phyloP scores from a whole-genome alignment of 331 rosid genomes.

The Acacia pycnantha region DNA sequence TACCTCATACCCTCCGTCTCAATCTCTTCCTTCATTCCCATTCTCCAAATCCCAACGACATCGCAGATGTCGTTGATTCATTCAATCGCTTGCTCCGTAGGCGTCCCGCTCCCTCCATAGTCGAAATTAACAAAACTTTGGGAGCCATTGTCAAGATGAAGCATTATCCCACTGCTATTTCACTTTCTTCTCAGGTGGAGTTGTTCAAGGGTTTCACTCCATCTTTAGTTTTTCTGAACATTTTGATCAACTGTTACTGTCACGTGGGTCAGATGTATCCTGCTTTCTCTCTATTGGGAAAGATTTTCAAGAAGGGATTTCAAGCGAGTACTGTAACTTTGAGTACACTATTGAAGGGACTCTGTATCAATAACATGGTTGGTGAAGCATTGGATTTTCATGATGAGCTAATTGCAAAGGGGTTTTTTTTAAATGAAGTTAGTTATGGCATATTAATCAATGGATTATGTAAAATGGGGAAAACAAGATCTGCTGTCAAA shows the following conservation, averaged over 20 bases:
- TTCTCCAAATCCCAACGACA: too few species aligned
- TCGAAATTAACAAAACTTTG: background rate
- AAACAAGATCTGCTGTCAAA: too few species aligned
- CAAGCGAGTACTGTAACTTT: background rate
- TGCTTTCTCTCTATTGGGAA: background rate
- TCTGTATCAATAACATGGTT: background rate
- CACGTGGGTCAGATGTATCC: too few species aligned
- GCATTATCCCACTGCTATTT: background rate
- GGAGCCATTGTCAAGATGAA: background rate
- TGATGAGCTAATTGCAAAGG: background rate
- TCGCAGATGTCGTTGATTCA: too few species aligned
- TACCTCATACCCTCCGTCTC: background rate
- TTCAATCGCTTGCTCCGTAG: too few species aligned
- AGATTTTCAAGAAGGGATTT: background rate
- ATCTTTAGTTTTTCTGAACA: too few species aligned
- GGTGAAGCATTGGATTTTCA: background rate
- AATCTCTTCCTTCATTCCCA: background rate
- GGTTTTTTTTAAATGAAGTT: background rate
- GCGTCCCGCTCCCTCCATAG: background rate
- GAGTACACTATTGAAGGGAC: background rate
- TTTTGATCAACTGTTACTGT: too few species aligned
- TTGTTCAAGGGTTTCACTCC: too few species aligned
- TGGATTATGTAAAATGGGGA: too few species aligned
- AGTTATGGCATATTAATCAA: background rate
- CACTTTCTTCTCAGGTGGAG: background rate